Evolutionary conservation across 2,329 filamentous ascomycete genomes (phyloP).

Genomic region (Fragosphaeria purpurea): DNA sequence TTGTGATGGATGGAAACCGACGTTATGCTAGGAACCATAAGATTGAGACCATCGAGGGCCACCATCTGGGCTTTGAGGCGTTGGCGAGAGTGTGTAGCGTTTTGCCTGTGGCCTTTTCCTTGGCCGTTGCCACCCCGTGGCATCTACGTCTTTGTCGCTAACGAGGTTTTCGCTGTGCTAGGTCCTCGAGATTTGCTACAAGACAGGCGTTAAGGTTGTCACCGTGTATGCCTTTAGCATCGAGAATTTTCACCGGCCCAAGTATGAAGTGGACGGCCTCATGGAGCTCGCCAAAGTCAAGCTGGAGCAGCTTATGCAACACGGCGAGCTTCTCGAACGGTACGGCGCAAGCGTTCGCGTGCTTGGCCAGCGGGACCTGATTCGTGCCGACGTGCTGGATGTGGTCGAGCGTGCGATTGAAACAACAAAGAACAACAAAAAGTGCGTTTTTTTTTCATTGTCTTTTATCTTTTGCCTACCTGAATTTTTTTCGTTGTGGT

Average conservation of each 20-base stretch:
- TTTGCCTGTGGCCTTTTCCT: neutral
- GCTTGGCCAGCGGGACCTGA: slow-evolving; percentile 71
- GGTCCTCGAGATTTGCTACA: slow-evolving; percentile 97
- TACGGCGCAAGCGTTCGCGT: slow-evolving; percentile 85
- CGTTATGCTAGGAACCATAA: slow-evolving; percentile 82
- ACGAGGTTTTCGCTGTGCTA: slow-evolving; percentile 22
- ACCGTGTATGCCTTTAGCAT: slow-evolving; percentile 98
- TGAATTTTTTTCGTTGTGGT: neutral
- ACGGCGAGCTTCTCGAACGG: slow-evolving; percentile 83
- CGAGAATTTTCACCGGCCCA: slow-evolving; percentile 95
- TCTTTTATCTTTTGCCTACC: neutral
- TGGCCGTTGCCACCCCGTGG: neutral
- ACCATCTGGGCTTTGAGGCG: slow-evolving; percentile 92
- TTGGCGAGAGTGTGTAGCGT: slow-evolving; percentile 60
- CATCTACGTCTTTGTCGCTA: slow-evolving; percentile 10
- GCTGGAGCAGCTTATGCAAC: slow-evolving; percentile 79
- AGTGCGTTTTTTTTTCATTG: slow-evolving; percentile 35
- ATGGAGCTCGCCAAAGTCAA: slow-evolving; percentile 99
- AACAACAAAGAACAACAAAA: slow-evolving; percentile 77
- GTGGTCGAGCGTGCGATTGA: slow-evolving; percentile 80
- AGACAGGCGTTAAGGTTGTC: slow-evolving; percentile 89
- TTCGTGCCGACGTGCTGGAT: slow-evolving; percentile 78
- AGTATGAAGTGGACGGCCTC: slow-evolving; percentile 90
- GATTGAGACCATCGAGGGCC: slow-evolving; percentile 93
- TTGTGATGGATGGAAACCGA: slow-evolving; percentile 97